A percentile compares a stretch with the other conserved stretches of the same genome.
These are phyloP conservation scores for Ramaria sp. DNA, from an alignment of 768 basidiomycete genomes.

Conservation along the genomic window DNA sequence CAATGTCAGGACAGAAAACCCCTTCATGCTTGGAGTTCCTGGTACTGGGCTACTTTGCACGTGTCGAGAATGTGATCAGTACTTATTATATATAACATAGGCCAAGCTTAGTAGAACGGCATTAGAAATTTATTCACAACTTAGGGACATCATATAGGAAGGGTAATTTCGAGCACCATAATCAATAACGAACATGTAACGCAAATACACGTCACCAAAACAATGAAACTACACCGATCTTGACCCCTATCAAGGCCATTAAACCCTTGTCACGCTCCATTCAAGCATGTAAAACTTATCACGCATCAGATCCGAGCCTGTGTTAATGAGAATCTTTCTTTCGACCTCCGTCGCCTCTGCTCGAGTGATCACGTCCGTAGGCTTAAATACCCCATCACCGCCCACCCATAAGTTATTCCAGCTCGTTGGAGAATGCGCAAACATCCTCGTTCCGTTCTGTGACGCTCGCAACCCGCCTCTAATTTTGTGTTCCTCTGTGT, in stretches of 20 bases:
- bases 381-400: constrained; percentile 5
- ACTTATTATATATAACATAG: no score
- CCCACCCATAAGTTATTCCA: constrained; percentile 29
- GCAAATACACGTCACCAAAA: no score
- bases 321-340: neutral
- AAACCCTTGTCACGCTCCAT: constrained; percentile 6
- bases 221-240: no score
- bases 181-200: no score
- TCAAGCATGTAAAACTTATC: neutral
- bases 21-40: no score
- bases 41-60: no score
- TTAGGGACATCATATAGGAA: no score
- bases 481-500: neutral
- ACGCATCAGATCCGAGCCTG: neutral
- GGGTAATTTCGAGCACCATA: no score
- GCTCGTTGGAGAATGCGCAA: constrained; percentile 25
- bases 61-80: no score
- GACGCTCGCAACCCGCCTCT: neutral
- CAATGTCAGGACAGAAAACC: no score
- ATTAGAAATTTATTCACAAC: no score
- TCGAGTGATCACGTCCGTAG: constrained; percentile 5
- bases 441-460: neutral
- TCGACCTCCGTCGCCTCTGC: neutral
- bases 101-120: no score
- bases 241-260: neutral